Base-by-base conservation (phyloP, 1,139 yeast genomes). In the Petasospora fabianii region DNA sequence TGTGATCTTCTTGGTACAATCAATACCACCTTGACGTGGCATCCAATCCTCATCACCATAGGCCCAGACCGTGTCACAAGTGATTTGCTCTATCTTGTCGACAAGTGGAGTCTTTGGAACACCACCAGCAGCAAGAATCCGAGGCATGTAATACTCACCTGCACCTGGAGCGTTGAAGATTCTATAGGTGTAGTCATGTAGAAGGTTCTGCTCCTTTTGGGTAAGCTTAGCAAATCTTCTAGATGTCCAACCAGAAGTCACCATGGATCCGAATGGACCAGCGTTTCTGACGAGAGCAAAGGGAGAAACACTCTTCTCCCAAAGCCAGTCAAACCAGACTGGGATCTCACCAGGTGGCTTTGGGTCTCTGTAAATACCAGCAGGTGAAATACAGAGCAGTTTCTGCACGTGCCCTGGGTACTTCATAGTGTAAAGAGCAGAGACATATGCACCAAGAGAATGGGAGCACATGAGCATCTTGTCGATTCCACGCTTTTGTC, bases 391-490 rank as follows among this genome's bases (percentile, higher is more conserved):
- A 47, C 90, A 70, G 32, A 88, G 68, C 43, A 92, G 64, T 48
- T 80, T 77, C 29, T 73, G 65, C 18, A 88, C 71, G 9, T 75
- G 69, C 0, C 71, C 63, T 0, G 92, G 86, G 56, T 83, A 77
- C 51, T 80, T 80, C 54, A 80, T 50, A 4, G 90, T 80, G 59
- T 90, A 92, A 2, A 84, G 72, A 28, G 87, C 71, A 44, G 87
- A 79, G 44, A 90, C 62, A 56, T 90, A 90, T 0, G 96, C 97
- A 10, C 98, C 98, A 53, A 90, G 70, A 0, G 97, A 88, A 62
- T 92, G 98, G 3, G 96, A 96, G 53, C 92, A 70, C 39, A 92
- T 66, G 9, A 84, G 72, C 62, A 84, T 85, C 46, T 69, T 70
- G 4, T 63, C 55, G 27, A 83, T 64, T 0, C 69, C 68, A 36